Conservation (phyloP, 768 basidiomycete species). For the Naganishia friedmannii region DNA sequence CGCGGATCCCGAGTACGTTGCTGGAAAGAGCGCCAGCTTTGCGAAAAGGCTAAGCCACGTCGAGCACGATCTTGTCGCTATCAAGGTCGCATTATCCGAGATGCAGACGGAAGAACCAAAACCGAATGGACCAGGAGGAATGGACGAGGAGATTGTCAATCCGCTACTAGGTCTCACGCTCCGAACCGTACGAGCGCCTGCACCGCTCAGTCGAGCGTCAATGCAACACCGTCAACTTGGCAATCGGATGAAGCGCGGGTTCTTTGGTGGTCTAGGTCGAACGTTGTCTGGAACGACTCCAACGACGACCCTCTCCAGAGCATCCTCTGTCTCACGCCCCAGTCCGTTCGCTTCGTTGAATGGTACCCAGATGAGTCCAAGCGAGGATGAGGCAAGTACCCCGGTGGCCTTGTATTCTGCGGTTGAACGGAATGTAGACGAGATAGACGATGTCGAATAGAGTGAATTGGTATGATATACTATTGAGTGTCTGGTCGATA, state of each 20-base stretch:
- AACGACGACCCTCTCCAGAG: neutral
- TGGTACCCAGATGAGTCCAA: neutral
- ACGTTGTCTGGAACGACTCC: slow-evolving; percentile 29
- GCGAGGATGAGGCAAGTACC: neutral
- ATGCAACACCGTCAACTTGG: slow-evolving; percentile 20
- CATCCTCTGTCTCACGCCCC: slow-evolving; percentile 15
- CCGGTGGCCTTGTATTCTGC: neutral
- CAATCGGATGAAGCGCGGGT: slow-evolving; percentile 29
- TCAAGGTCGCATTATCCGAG: slow-evolving; percentile 43
- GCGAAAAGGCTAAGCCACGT: slow-evolving; percentile 39
- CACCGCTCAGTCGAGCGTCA: slow-evolving; percentile 10
- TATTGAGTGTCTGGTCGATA: too few species aligned
- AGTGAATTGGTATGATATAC: neutral
- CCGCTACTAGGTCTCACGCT: slow-evolving; percentile 7
- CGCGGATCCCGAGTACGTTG: slow-evolving; percentile 14
- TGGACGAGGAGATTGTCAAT: slow-evolving; percentile 19
- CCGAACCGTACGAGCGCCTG: slow-evolving; percentile 21
- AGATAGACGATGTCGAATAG: neutral
- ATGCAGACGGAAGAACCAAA: slow-evolving; percentile 24
- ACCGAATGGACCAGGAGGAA: slow-evolving; percentile 9
- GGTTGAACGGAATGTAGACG: neutral
- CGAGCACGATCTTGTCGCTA: slow-evolving; percentile 42
- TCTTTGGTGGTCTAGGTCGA: slow-evolving; percentile 30
- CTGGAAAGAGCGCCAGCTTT: slow-evolving; percentile 30
- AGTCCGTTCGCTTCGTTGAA: slow-evolving; percentile 1